Evolutionary conservation across 2,329 filamentous ascomycete species (phyloP).

Genomic region (Cladosporium sp.): DNA sequence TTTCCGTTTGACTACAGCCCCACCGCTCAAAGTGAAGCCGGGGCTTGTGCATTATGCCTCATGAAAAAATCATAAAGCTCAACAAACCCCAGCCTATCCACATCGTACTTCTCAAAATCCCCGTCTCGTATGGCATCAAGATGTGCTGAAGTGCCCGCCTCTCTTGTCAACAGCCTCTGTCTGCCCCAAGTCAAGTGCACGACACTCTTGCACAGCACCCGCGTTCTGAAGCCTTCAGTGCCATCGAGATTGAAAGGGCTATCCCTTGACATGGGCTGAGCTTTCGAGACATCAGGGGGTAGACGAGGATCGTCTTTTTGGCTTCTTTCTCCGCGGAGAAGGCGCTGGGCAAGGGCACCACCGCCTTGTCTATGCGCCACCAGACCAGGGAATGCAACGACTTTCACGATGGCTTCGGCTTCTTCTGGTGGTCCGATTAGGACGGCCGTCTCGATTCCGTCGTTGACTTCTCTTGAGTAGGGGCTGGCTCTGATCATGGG

Average conservation of each 20-base stretch:
- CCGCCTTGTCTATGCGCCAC: constrained; percentile 26
- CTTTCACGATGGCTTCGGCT: constrained; percentile 25
- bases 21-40: background rate
- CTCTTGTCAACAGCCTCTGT: constrained; percentile 26
- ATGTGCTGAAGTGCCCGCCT: constrained; percentile 26
- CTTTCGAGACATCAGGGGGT: constrained; percentile 13
- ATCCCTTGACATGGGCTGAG: constrained; percentile 1
- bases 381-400: constrained; percentile 26
- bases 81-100: constrained; percentile 31
- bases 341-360: constrained; percentile 18
- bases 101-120: constrained; percentile 26
- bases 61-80: constrained; percentile 21
- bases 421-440: constrained; percentile 16
- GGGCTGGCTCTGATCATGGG: constrained; percentile 23
- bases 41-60: background rate
- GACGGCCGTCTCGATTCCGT: constrained; percentile 18
- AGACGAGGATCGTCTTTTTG: background rate
- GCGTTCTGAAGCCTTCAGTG: constrained; percentile 25
- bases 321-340: constrained; percentile 16
- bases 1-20: no score
- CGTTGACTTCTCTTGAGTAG: constrained; percentile 18
- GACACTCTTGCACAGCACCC: constrained; percentile 24
- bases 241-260: constrained; percentile 13
- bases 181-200: constrained; percentile 27
- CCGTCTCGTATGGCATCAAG: constrained; percentile 22